These are phyloP conservation scores for Globisporangium nodosum DNA, from an alignment of 352 stramenopile genomes.

Conservation along the genomic window DNA sequence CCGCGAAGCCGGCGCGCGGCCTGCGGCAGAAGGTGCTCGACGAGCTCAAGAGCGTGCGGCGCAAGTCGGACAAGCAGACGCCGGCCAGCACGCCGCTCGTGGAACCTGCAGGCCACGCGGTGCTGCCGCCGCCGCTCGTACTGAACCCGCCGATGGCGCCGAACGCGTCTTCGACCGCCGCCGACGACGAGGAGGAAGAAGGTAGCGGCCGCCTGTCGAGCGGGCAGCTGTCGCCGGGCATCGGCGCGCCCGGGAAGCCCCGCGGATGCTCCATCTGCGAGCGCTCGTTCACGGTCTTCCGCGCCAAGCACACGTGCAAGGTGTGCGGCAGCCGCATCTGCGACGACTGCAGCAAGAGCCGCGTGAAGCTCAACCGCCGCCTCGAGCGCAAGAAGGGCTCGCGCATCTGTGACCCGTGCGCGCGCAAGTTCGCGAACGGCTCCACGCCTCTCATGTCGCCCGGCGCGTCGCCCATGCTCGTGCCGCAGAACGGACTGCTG, in stretches of 20 bases:
- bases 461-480: conserved; percentile 20
- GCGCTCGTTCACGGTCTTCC: conserved; percentile 72
- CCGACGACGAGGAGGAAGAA: background rate
- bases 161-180: background rate
- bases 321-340: conserved; percentile 66
- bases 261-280: conserved; percentile 61
- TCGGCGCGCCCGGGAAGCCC: conserved; percentile 2
- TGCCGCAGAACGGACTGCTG: conserved; percentile 12
- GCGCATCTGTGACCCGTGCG: conserved; percentile 65
- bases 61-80: conserved; percentile 23
- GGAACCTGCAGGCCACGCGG: conserved; percentile 13
- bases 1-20: conserved; percentile 17
- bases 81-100: conserved; percentile 18
- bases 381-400: conserved; percentile 69
- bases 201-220: conserved; percentile 3
- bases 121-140: conserved; percentile 20
- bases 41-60: conserved; percentile 60
- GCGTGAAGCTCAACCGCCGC: conserved; percentile 62
- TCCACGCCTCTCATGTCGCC: conserved; percentile 21
- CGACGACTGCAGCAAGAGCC: conserved; percentile 81
- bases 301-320: conserved; percentile 78
- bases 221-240: conserved; percentile 11
- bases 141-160: conserved; percentile 15
- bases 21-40: conserved; percentile 58
- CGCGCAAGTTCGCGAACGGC: conserved; percentile 43